These are phyloP conservation scores for Komagataella populi DNA, from an alignment of 805 yeast species.

Conservation along the genomic window DNA sequence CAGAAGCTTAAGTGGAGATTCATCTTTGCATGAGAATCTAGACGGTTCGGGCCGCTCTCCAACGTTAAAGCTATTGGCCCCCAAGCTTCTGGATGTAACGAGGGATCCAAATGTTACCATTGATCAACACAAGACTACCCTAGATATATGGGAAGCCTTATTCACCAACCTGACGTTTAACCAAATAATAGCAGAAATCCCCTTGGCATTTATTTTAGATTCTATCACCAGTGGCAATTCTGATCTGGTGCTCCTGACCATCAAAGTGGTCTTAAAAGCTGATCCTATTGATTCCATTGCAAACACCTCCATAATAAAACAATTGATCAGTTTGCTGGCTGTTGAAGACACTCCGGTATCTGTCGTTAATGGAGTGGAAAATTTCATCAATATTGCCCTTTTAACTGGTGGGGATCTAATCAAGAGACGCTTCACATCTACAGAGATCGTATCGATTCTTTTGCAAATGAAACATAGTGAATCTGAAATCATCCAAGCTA, in stretches of 20 bases:
- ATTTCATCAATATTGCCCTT: conserved; percentile 8
- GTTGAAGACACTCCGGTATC: conserved; percentile 9
- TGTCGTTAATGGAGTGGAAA: conserved; percentile 11
- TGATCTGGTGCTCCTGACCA: conserved; percentile 12
- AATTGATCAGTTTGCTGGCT: conserved; percentile 11
- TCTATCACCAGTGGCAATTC: conserved; percentile 15
- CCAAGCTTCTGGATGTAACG: not conserved
- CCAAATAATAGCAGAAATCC: conserved; percentile 10
- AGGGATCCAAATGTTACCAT: not conserved
- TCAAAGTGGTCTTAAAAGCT: conserved; percentile 12
- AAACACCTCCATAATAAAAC: conserved; percentile 14
- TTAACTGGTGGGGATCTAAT: conserved; percentile 14
- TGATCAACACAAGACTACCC: not conserved
- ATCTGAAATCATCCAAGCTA: conserved; percentile 10
- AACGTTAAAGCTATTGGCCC: not conserved
- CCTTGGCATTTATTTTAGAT: conserved; percentile 12
- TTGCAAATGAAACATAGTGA: conserved; percentile 6
- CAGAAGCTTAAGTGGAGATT: not conserved
- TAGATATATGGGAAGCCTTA: conserved; percentile 13
- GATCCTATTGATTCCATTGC: conserved; percentile 20
- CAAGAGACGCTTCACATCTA: conserved; percentile 14
- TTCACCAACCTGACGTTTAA: conserved; percentile 15
- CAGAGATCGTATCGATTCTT: conserved; percentile 11
- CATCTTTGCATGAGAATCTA: not conserved
- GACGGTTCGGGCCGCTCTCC: not conserved